phyloP scores from a whole-genome alignment of 1,139 yeast genomes.

The Zhuliangozyma blackwelliae region DNA sequence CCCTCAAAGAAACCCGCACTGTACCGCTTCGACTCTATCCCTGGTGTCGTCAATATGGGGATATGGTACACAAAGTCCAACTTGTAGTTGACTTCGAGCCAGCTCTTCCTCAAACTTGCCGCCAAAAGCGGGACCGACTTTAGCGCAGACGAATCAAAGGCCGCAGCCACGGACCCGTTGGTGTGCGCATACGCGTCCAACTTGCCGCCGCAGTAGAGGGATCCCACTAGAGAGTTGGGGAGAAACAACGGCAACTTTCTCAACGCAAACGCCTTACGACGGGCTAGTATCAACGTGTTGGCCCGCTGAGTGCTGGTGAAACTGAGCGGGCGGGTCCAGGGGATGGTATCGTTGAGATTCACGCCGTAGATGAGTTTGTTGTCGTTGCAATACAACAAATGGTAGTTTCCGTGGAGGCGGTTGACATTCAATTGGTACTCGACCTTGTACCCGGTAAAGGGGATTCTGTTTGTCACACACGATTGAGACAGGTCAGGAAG shows the following conservation, averaged over 20 bases:
- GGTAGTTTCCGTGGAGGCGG: slow-evolving; percentile 14
- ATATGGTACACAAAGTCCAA: slow-evolving; percentile 21
- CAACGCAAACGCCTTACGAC: slow-evolving; percentile 22
- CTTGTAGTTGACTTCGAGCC: slow-evolving; percentile 25
- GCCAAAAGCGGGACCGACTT: slow-evolving; percentile 26
- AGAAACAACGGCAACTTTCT: slow-evolving; percentile 21
- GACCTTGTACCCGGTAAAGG: slow-evolving; percentile 32
- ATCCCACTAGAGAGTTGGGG: slow-evolving; percentile 26
- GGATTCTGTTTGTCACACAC: slow-evolving; percentile 12
- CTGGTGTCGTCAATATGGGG: slow-evolving; percentile 30
- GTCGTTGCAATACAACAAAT: slow-evolving; percentile 27
- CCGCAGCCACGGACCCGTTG: slow-evolving; percentile 2
- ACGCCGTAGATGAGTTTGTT: slow-evolving; percentile 25
- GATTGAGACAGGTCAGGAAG: slow-evolving; percentile 12
- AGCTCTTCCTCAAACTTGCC: slow-evolving; percentile 20
- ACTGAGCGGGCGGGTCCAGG: slow-evolving; percentile 18
- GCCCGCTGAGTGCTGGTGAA: slow-evolving; percentile 6
- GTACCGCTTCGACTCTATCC: slow-evolving; percentile 20
- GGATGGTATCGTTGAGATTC: slow-evolving; percentile 21
- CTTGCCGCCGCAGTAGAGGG: slow-evolving; percentile 14
- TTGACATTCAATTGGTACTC: slow-evolving; percentile 22
- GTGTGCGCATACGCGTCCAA: background rate
- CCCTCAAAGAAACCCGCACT: slow-evolving; percentile 10
- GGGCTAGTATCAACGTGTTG: slow-evolving; percentile 15
- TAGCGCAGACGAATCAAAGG: slow-evolving; percentile 7